phyloP scores from a whole-genome alignment of 2,329 filamentous ascomycete species.

The Phoma sp. region DNA sequence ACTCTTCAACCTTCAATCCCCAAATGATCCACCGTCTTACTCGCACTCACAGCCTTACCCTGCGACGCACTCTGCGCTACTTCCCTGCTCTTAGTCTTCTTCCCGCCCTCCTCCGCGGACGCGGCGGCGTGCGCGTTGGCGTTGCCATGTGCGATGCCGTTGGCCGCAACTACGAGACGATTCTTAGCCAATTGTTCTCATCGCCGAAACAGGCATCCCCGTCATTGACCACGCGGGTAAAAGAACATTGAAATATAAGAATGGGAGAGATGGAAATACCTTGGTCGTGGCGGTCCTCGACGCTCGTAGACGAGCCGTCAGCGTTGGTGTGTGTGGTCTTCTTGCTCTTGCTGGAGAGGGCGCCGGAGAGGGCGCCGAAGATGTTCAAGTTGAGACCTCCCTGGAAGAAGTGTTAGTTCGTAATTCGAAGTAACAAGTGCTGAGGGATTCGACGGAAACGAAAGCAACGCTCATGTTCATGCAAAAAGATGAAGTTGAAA shows the following conservation, averaged over 20 bases:
- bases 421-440: too few species aligned
- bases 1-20: neutral
- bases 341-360: slow-evolving; percentile 35
- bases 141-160: slow-evolving; percentile 24
- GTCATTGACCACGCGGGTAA: too few species aligned
- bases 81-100: slow-evolving; percentile 10
- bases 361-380: slow-evolving; percentile 43
- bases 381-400: slow-evolving; percentile 47
- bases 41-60: slow-evolving; percentile 10
- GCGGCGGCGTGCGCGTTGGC: slow-evolving; percentile 33
- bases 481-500: too few species aligned
- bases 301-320: slow-evolving; percentile 30
- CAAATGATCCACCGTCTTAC: slow-evolving; percentile 39
- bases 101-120: slow-evolving; percentile 22
- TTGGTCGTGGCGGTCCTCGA: slow-evolving; percentile 35
- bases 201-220: too few species aligned
- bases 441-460: too few species aligned
- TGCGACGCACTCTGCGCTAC: slow-evolving; percentile 15
- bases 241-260: too few species aligned
- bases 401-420: neutral
- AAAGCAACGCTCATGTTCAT: too few species aligned
- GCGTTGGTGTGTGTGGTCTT: slow-evolving; percentile 39
- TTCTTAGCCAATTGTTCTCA: too few species aligned
- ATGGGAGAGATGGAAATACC: slow-evolving; percentile 18
- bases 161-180: slow-evolving; percentile 23